Conservation (phyloP, 208 protist species). For the Acanthamoeba sp. region DNA sequence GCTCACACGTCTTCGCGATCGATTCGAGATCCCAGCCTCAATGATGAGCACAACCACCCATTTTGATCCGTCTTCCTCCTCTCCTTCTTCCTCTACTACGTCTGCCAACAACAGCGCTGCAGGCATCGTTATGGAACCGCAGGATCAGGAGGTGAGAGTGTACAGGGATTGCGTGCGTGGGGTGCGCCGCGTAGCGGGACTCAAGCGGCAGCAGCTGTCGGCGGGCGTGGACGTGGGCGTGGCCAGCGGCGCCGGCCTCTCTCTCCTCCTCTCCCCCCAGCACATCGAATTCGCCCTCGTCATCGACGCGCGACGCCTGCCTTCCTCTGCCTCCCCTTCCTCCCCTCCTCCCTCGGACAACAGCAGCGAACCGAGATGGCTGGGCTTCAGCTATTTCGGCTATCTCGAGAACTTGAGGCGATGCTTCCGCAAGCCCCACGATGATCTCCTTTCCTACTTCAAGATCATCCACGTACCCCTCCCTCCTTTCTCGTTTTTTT, state of each 20-base stretch:
- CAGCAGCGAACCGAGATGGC: not conserved
- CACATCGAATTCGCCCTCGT: constrained; percentile 65
- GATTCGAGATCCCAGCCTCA: no score
- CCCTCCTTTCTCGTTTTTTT: not conserved
- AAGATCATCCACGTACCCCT: constrained; percentile 14
- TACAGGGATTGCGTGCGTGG: constrained; percentile 38
- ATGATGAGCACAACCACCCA: not conserved
- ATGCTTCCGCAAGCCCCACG: constrained; percentile 30
- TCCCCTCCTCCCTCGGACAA: not conserved
- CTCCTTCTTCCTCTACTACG: not conserved
- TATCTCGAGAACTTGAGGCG: constrained; percentile 56
- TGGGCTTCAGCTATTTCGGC: constrained; percentile 50
- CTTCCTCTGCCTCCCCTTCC: not conserved
- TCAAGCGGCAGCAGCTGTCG: constrained; percentile 41
- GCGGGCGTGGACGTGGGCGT: constrained; percentile 26
- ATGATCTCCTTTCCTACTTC: constrained; percentile 23
- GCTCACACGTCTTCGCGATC: no score
- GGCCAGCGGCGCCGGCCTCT: not conserved
- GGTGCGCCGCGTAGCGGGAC: constrained; percentile 30
- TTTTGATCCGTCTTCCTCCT: not conserved
- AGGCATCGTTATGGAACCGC: not conserved
- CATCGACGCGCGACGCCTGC: not conserved
- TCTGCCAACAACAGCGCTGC: not conserved
- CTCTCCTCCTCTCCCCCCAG: not conserved
- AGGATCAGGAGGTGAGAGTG: constrained; percentile 16